A percentile compares a stretch with the other conserved stretches of the same genome.
Conservation (phyloP, 305 asterid genomes). For the Rubia balearica region DNA sequence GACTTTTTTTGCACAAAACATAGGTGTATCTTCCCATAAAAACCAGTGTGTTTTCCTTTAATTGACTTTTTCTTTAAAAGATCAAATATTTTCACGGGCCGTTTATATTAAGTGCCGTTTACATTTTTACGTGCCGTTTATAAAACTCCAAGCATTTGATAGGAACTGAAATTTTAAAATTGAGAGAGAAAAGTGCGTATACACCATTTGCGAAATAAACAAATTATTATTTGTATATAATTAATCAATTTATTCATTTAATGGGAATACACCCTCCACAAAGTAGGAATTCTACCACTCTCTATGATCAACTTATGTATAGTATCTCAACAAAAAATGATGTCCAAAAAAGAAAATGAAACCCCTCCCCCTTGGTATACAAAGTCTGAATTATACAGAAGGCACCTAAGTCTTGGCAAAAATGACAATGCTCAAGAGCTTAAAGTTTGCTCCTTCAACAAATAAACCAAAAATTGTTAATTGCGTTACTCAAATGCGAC, state of each 20-base stretch:
- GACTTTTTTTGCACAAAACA: no score
- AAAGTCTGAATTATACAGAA: slow-evolving; percentile 6
- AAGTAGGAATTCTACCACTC: slow-evolving; percentile 11
- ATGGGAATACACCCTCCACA: background rate
- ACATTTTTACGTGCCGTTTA: no score
- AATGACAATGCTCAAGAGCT: slow-evolving; percentile 4
- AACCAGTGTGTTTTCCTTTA: no score
- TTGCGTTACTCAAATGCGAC: background rate
- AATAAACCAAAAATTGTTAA: slow-evolving; percentile 3
- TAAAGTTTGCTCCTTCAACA: slow-evolving; percentile 6
- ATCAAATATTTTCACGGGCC: no score
- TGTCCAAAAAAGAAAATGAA: background rate
- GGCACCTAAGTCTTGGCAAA: slow-evolving; percentile 7
- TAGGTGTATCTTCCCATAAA: no score
- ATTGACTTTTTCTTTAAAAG: no score
- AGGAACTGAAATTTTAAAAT: no score
- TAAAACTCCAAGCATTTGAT: no score
- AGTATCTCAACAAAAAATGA: slow-evolving; percentile 6
- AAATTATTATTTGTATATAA: background rate
- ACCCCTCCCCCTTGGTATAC: background rate
- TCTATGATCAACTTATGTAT: slow-evolving; percentile 3
- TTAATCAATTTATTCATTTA: background rate
- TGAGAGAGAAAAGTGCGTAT: no score
- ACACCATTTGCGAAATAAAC: no score
- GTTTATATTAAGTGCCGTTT: no score